Evolutionary conservation across 805 yeast species (phyloP), one percentile per base, ranked within the genome.

Genomic region (Sungouiozyma ichnusensis): DNA sequence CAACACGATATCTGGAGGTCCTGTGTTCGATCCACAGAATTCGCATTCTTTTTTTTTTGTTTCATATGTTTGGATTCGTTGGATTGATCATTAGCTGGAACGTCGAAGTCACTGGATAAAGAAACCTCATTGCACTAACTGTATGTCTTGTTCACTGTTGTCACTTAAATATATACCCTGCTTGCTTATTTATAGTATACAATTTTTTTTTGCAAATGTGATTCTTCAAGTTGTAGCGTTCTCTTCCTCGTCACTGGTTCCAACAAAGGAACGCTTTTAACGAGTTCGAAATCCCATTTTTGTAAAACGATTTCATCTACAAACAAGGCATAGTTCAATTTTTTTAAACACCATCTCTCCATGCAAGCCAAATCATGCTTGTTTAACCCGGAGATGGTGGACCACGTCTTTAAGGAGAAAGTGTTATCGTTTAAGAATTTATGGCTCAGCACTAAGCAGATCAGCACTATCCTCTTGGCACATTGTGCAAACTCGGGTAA

Each of bases 1-100:
- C 44, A 29, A 39, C 20, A 36, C 29, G 54, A 35, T 20, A 58
- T 63, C 66, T 78, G 83, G 73, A 79, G 85, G 85, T 79, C 84
- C 80, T 77, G 85, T 76, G 85, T 79, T 79, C 85, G 81, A 79
- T 77, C 84, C 85, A 76, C 85, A 77, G 74, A 74, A 72, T 64
- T 71, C 77, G 79, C 79, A 74, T 54, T 47, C 49, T 34, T 54
- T 53, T 55, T 53, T 50, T 34, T 38, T 24, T 17, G 20, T 31
- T 20, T 4, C 17, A 14, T 16, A 20, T n/a, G n/a, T n/a, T n/a
- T n/a, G n/a, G n/a, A n/a, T n/a, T n/a, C n/a, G n/a, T n/a, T n/a
- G n/a, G n/a, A n/a, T n/a, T n/a, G n/a, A n/a, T n/a, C n/a, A n/a
- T n/a, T n/a, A n/a, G n/a, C n/a, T n/a, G n/a, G n/a, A n/a, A n/a